Conservation (phyloP, 2,329 filamentous ascomycete species). For the Ophiocordyceps camponoti-rufipedis region DNA sequence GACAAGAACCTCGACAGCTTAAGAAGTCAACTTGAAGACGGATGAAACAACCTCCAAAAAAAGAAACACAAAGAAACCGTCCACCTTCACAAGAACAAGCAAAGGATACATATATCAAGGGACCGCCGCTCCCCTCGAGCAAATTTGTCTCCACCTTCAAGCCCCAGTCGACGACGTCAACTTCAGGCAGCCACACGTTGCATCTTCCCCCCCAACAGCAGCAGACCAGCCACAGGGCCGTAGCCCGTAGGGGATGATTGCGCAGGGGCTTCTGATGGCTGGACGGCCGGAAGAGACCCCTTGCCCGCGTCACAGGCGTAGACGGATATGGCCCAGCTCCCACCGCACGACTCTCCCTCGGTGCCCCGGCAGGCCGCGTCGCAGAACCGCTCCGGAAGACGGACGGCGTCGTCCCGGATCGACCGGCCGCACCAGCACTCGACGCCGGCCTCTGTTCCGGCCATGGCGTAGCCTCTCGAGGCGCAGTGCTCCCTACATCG, state of each 20-base stretch:
- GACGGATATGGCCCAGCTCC: constrained; percentile 10
- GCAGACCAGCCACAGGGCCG: background rate
- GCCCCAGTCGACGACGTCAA: background rate
- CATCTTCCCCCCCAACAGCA: background rate
- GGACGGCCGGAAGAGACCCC: background rate
- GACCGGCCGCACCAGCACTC: constrained; percentile 32
- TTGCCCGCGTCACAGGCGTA: constrained; percentile 1
- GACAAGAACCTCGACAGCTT: no score
- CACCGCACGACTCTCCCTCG: constrained; percentile 7
- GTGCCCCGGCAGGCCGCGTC: constrained; percentile 6
- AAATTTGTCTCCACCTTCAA: background rate
- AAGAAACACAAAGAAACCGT: background rate
- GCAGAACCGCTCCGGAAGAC: constrained; percentile 9
- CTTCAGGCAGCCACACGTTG: background rate
- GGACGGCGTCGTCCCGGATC: constrained; percentile 7
- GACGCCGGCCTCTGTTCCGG: constrained; percentile 28
- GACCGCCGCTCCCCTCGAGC: background rate
- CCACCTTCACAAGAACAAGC: background rate
- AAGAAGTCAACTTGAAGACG: background rate
- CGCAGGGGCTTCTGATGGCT: background rate
- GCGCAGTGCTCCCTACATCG: constrained; percentile 29
- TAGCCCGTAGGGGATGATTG: background rate
- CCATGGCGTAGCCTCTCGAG: constrained; percentile 19
- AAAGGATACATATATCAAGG: background rate
- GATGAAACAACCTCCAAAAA: background rate